Evolutionary conservation across 805 yeast genomes (phyloP), one percentile per base, ranked within the genome.

Genomic region (Wickerhamiella sorbophila): DNA sequence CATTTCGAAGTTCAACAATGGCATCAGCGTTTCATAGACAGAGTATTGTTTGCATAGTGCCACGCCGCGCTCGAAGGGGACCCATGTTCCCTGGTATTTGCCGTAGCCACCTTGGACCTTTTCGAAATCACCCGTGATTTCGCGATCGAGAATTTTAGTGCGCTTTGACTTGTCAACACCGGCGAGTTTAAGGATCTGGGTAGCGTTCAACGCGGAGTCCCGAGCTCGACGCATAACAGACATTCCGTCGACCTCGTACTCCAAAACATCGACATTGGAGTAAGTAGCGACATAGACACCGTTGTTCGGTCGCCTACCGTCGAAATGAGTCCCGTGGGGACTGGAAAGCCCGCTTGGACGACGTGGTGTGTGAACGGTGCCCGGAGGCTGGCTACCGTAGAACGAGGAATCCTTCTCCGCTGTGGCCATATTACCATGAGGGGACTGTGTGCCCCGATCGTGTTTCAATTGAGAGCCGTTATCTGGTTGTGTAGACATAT

Each of bases 61-160:
- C 10, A 70, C 64, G 1, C 79, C 79, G 27, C 74, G 59, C 42
- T 70, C 76, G 49, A 69, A 70, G 4, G 86, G 82, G 66, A 52
- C 51, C 55, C 86, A 79, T 10, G 80, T 78, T 8, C 86, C 87
- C 55, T 77, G 83, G 57, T 74, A 75, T 51, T 75, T 74, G n/a
- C 82, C 83, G 48, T 76, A 73, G 0, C 83, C 84, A 29, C 83
- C 83, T 56, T 77, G 81, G 20, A 77, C 77, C 51, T 77, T 77
- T 51, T 79, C 86, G 53, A 75, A 79, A 29, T 62, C 64, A n/a
- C 80, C 78, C 44, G 68, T 72, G 33, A 76, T 75, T 48, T 77
- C 83, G 48, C 68, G 67, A 47, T 78, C 85, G 45, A 79, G 69
- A 39, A 75, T 66, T 45, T 77, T 70, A 6, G 81, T 74, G 38